Conservation (phyloP, 176 grass and related monocot genomes). For the Phragmites australis region DNA sequence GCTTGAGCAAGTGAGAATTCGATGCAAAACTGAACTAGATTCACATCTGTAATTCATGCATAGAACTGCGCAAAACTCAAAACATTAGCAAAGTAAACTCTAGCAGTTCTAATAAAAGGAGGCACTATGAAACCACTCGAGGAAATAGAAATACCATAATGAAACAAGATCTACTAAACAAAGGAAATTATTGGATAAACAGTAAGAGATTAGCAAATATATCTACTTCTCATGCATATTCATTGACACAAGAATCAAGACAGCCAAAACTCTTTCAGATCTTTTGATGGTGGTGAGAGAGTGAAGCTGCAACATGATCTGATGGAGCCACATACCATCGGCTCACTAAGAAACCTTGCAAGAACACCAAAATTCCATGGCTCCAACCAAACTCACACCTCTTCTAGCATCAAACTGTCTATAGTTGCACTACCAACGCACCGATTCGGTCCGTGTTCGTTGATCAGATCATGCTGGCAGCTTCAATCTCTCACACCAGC, state of each 20-base stretch:
- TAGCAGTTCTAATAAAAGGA: background rate
- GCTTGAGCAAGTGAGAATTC: background rate
- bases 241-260: background rate
- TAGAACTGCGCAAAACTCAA: background rate
- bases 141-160: background rate
- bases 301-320: slow-evolving; percentile 86
- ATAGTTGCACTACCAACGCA: background rate
- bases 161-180: background rate
- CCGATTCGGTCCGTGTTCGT: background rate
- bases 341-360: background rate
- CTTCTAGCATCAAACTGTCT: background rate
- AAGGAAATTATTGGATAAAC: background rate
- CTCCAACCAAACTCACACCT: background rate
- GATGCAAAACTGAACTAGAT: background rate
- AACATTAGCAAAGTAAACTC: background rate
- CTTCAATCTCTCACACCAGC: slow-evolving; percentile 72
- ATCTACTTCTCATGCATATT: background rate
- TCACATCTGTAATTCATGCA: background rate
- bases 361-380: background rate
- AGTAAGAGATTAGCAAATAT: background rate
- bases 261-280: slow-evolving; percentile 1
- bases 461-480: slow-evolving; percentile 82
- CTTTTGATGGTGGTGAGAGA: slow-evolving; percentile 63
- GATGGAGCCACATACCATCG: slow-evolving; percentile 10
- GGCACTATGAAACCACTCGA: background rate